A percentile compares a stretch with the other conserved stretches of the same genome.
Conservation (phyloP, 2,329 filamentous ascomycete species). For the Exophiala alcalophila region DNA sequence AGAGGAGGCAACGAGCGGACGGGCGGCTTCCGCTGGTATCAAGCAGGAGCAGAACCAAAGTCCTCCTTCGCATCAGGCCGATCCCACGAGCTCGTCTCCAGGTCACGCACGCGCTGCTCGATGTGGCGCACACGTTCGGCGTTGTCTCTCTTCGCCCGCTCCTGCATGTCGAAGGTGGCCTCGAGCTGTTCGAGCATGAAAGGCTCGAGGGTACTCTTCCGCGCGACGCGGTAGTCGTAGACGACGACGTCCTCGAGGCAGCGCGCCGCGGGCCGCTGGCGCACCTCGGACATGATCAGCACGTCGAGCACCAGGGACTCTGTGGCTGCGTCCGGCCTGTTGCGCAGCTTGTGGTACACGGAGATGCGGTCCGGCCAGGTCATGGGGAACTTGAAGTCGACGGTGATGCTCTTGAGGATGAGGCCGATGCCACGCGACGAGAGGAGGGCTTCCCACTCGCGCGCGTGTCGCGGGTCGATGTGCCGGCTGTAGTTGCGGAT, state of each 20-base stretch:
- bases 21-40: no score
- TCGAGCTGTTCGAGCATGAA: slow-evolving; percentile 63
- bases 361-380: slow-evolving; percentile 77
- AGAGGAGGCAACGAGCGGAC: no score
- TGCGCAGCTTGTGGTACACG: slow-evolving; percentile 73
- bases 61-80: slow-evolving; percentile 69
- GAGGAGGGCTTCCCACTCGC: slow-evolving; percentile 67
- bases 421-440: slow-evolving; percentile 65
- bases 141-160: slow-evolving; percentile 55
- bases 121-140: slow-evolving; percentile 55
- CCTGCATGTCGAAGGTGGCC: slow-evolving; percentile 60
- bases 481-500: slow-evolving; percentile 64
- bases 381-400: slow-evolving; percentile 88
- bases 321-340: slow-evolving; percentile 48
- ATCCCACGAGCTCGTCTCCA: slow-evolving; percentile 77
- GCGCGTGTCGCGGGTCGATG: slow-evolving; percentile 59
- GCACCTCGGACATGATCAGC: slow-evolving; percentile 69
- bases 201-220: slow-evolving; percentile 56
- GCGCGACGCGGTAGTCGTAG: slow-evolving; percentile 66
- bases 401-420: slow-evolving; percentile 74
- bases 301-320: slow-evolving; percentile 60
- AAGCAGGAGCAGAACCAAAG: slow-evolving; percentile 47
- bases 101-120: slow-evolving; percentile 53
- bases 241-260: slow-evolving; percentile 75
- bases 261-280: slow-evolving; percentile 69